Evolutionary conservation across 2,329 filamentous ascomycete species (phyloP), one percentile per base, ranked within the genome.

Genomic region (Dactylellina drechsleri): DNA sequence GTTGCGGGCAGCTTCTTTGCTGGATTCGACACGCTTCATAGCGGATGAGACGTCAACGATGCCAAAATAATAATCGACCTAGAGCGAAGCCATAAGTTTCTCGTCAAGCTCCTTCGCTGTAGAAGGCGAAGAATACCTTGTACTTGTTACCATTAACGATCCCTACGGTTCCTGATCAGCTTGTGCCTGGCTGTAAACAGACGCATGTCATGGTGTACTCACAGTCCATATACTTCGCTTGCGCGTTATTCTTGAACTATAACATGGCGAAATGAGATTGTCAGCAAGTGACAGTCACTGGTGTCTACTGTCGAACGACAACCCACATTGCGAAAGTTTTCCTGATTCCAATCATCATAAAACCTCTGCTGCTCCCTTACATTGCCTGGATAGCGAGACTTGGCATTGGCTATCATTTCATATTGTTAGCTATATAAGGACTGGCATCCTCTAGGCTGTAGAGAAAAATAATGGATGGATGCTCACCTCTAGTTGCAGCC

Each of bases 111-210:
- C 16, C 47, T 52, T 52, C 47, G 47, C 47, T 52, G 47, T 23
- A 8, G 16, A 52, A 52, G 18, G 47, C 16, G 47, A 52, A 52
- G 47, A 52, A 8, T 36, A 52, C 47, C 47, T 52, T 52, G 47
- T 47, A 57, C 58, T 71, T 71, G 18, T 64, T 52, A 4, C 66
- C 58, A 43, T 71, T 71, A 15, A 71, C 57, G 10, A 71, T 60
- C 66, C 66, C 47, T 52, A 52, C 16, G 12, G 47, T 52, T 18
- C 47, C 7, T 52, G 4, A 12, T 52, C 18, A 52, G 47, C 18
- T 52, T 23, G 18, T 52, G 47, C 47, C 47, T 52, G 18, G 4
- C 18, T 52, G 18, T 52, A 18, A 52, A 52, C 16, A 52, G 15
- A 52, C 8, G 2, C 16, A 26, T 52, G 18, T 20, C 47, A 52